phyloP scores from a whole-genome alignment of 805 yeast species.

The Cyberlindnera amylophila region DNA sequence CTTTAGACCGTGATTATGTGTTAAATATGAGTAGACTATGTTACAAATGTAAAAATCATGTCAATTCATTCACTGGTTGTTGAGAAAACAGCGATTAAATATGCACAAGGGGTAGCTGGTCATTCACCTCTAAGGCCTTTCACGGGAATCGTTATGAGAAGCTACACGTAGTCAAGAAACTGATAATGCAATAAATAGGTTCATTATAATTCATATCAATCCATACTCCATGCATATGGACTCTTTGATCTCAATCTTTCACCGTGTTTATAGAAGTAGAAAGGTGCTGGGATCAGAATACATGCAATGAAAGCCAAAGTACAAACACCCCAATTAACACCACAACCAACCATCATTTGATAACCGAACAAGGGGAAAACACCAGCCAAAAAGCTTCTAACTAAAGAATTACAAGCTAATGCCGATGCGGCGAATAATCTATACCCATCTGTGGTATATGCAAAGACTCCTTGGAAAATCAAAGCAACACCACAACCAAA shows the following conservation, averaged over 20 bases:
- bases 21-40: too few relatives aligned
- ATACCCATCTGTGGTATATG: slow-evolving; percentile 65
- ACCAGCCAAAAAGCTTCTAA: slow-evolving; percentile 53
- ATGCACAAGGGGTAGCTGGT: too few relatives aligned
- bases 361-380: slow-evolving; percentile 54
- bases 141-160: too few relatives aligned
- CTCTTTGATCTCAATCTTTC: slow-evolving; percentile 40
- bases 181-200: too few relatives aligned
- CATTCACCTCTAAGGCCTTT: too few relatives aligned
- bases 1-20: too few relatives aligned
- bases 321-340: slow-evolving; percentile 56
- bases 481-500: slow-evolving; percentile 68
- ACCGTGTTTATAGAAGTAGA: slow-evolving; percentile 48
- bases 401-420: slow-evolving; percentile 47
- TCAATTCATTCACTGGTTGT: too few relatives aligned
- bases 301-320: slow-evolving; percentile 48
- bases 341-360: slow-evolving; percentile 53
- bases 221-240: slow-evolving; percentile 41
- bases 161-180: too few relatives aligned
- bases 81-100: too few relatives aligned
- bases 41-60: too few relatives aligned
- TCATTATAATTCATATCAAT: background rate
- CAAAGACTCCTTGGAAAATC: slow-evolving; percentile 62
- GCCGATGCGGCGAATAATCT: slow-evolving; percentile 50
- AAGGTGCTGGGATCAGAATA: slow-evolving; percentile 52